These are phyloP conservation scores for Pythium aquatile DNA, from an alignment of 352 stramenopile species.

Conservation along the genomic window DNA sequence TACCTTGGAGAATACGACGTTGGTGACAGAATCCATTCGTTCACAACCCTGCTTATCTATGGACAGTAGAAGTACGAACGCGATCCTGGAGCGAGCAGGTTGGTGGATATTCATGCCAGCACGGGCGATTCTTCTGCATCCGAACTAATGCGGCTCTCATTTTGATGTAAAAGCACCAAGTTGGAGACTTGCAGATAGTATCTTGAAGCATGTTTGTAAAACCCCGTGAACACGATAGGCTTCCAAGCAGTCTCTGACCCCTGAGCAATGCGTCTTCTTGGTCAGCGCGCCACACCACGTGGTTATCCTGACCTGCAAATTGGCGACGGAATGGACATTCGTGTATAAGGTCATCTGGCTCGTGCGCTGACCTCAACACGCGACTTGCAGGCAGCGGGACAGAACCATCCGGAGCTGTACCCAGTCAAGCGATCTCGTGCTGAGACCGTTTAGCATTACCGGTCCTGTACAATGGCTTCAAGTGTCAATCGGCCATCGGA, in stretches of 20 bases:
- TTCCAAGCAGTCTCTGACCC: too few relatives aligned
- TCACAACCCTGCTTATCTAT: neutral
- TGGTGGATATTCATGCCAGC: too few relatives aligned
- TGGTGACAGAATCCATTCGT: neutral
- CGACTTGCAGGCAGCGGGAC: neutral
- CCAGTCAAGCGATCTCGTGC: neutral
- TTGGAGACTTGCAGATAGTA: too few relatives aligned
- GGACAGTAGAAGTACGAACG: too few relatives aligned
- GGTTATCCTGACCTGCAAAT: neutral
- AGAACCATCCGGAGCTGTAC: neutral
- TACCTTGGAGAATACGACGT: neutral
- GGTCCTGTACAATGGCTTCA: neutral
- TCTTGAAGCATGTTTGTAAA: too few relatives aligned
- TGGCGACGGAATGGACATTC: neutral
- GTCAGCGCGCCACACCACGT: neutral
- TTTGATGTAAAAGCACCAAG: too few relatives aligned
- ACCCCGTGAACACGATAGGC: neutral
- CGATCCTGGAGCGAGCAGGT: too few relatives aligned
- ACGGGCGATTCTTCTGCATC: too few relatives aligned
- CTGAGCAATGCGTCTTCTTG: neutral
- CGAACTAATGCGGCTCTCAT: too few relatives aligned
- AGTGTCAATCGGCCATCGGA: neutral
- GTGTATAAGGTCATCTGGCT: neutral
- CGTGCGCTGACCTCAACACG: neutral
- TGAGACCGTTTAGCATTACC: neutral